Evolutionary conservation across 2,329 filamentous ascomycete genomes (phyloP).

Genomic region (Verticillium alfalfae): DNA sequence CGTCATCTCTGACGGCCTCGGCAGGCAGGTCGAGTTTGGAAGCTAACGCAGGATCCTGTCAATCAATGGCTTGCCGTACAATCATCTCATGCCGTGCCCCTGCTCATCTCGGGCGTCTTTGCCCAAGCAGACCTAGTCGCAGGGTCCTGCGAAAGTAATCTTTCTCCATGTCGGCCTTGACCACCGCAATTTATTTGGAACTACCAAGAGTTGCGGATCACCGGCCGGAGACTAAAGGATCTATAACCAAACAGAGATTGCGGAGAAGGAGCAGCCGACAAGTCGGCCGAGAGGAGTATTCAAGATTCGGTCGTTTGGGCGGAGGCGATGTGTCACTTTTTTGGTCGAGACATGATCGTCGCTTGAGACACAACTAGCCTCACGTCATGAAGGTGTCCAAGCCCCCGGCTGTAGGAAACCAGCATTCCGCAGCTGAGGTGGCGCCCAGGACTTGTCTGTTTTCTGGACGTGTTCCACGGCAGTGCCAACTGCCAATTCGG

Average conservation of each 20-base stretch:
- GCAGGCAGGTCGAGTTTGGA: not conserved
- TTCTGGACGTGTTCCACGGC: not conserved
- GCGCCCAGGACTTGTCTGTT: not conserved
- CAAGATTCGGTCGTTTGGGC: not conserved
- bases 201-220: not conserved
- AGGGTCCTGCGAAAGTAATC: not conserved
- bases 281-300: not conserved
- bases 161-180: not conserved
- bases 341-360: not conserved
- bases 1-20: not conserved
- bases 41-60: too few relatives aligned
- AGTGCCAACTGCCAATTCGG: not conserved
- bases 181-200: not conserved
- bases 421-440: not conserved
- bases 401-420: not conserved
- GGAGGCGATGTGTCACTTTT: not conserved
- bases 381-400: not conserved
- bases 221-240: not conserved
- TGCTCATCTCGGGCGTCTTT: not conserved
- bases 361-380: not conserved
- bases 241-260: not conserved
- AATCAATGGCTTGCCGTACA: not conserved
- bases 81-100: not conserved
- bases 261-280: not conserved
- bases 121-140: not conserved